Conservation (phyloP, 2,329 filamentous ascomycete genomes). For the Ascosphaera apis region DNA sequence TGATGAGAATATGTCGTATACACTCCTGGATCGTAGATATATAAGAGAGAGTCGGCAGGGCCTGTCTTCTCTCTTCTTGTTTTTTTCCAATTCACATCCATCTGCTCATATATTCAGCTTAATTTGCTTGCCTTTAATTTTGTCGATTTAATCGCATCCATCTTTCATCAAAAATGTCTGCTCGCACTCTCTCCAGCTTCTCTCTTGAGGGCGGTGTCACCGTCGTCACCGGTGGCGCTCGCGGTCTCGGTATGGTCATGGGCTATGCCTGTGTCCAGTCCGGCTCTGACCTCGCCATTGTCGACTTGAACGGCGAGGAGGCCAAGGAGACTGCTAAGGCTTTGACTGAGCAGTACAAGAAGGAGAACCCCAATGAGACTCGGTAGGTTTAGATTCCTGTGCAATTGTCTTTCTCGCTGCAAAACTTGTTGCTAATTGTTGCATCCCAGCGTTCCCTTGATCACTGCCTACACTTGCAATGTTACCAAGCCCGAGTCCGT, state of each 20-base stretch:
- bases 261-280: constrained; percentile 74
- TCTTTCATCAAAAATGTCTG: constrained; percentile 1
- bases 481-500: constrained; percentile 65
- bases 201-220: constrained; percentile 65
- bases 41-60: neutral
- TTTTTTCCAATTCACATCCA: neutral
- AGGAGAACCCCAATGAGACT: constrained; percentile 42
- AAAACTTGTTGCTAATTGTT: neutral
- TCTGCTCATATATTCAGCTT: neutral
- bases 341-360: constrained; percentile 51
- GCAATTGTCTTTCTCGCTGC: too few species aligned
- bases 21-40: neutral
- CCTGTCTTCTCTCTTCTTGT: neutral
- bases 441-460: constrained; percentile 42
- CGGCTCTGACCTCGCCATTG: constrained; percentile 72
- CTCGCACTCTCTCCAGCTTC: constrained; percentile 51
- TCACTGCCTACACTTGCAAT: constrained; percentile 78
- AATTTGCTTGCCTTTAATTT: neutral
- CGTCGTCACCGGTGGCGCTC: constrained; percentile 72
- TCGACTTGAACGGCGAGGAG: constrained; percentile 84
- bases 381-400: neutral
- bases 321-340: constrained; percentile 52
- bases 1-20: neutral
- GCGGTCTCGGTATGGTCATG: constrained; percentile 80
- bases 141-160: neutral